Evolutionary conservation across 148 eudicot genomes (phyloP), one percentile per base, ranked within the genome.

Genomic region (Camellia granthamiana): DNA sequence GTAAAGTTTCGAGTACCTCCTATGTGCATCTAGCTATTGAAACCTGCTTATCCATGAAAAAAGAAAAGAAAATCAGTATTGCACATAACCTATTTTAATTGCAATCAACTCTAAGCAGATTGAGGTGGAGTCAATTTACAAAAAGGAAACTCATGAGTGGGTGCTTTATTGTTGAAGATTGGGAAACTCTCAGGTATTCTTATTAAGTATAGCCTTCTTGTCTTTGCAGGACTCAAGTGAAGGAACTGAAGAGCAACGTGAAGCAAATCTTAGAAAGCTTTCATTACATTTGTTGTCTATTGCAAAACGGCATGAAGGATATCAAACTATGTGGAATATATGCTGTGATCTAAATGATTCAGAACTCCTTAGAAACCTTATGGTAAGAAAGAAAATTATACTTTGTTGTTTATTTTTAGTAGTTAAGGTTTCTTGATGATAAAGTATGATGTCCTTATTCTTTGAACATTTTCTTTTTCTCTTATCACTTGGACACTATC

Each of bases 221-320:
- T 82, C 69, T 46, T 77, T 83, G 82, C 92, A 96, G 99, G 91
- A 88, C 83, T 81, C 84, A 59, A 62, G 75, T 69, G 90, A 85
- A 77, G 90, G 64, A 82, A 83, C 75, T 78, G 91, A 85, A 82
- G 93, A 88, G 81, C 89, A 86, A 81, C 78, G 85, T 76, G 87
- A 85, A 74, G 86, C 70, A 21, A 81, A 85, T 60, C 79, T 91
- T 58, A 83, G 88, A 83, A 83, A 87, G 61, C 86, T 92, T 81
- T 93, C 97, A 59, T 88, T 93, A 62, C 89, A 84, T 80, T 85
- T 96, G 84, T 81, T 96, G 86, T 85, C 92, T 62, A 84, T 93
- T 83, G 97, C 98, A 77, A 91, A 91, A 83, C 88, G 91, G 68
- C 97, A 96, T 84, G 95, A 91, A 74, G 92, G 91, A 64, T 96